Evolutionary conservation across 805 yeast species (phyloP), one percentile per base, ranked within the genome.

Genomic region (Ogataea paradorogensis): DNA sequence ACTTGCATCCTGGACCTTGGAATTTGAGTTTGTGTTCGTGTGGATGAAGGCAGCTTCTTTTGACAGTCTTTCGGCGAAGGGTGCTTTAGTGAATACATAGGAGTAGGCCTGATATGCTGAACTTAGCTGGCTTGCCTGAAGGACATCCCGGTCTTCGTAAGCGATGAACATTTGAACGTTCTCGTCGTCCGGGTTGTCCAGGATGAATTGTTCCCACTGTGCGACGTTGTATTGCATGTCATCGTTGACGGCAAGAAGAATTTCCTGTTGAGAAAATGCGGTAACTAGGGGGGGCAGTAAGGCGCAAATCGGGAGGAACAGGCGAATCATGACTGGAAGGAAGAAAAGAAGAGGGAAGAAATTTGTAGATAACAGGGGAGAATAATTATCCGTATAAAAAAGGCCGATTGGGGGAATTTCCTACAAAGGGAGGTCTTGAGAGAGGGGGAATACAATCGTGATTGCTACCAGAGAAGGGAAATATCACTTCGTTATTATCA

Each of bases 31-130:
- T 6, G 52, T 45, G 30, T 36, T 37, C 5, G 46, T 42, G 34
- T 42, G 45, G 34, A 45, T 27, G 40, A 29, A 45, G 10, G 32
- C 33, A 16, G 47, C 48, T 35, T 42, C 48, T 14, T 35, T 21
- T n/a, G 31, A 40, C 15, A 47, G 28, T 27, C 51, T 37, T 16
- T 18, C 10, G 7, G 45, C 25, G 15, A 42, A 47, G 1, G 48
- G 48, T 13, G 33, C 48, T 13, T 38, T 36, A 18, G 51, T 47
- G 44, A 41, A 47, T 14, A 47, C 32, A 31, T 42, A 37, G 9
- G 35, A 22, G 26, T 44, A 42, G 2, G 46, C 47, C 3, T 28
- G 35, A 31, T 35, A 32, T 4, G 39, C 40, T 9, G 35, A 13
- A 32, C 37, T 32, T 15, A 39, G 39, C 32, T 35, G 30, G 9